Conservation (phyloP, 129 eudicot species). For the Smallanthus sonchifolius region DNA sequence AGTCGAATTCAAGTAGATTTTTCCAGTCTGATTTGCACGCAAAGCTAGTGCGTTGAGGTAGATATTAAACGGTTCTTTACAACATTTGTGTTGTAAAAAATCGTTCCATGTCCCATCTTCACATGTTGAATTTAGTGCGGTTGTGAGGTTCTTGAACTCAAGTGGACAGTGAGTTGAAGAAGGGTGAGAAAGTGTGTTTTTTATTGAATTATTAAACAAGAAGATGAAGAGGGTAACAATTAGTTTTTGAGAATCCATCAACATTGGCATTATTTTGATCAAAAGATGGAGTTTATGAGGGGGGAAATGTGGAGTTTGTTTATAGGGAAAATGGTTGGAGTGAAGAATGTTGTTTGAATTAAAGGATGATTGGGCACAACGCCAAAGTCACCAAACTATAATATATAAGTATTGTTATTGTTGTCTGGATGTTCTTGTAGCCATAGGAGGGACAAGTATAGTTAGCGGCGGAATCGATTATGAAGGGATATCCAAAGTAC, state of each 20-base stretch:
- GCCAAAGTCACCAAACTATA: conserved; percentile 14
- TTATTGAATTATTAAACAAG: neutral
- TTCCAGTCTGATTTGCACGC: conserved; percentile 42
- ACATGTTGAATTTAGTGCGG: conserved; percentile 1
- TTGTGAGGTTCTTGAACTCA: conserved; percentile 17
- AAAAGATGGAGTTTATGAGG: neutral
- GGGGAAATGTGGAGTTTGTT: conserved; percentile 13
- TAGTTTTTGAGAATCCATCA: conserved; percentile 17
- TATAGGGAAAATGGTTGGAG: conserved; percentile 20
- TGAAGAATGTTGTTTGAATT: conserved; percentile 27
- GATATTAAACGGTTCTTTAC: conserved; percentile 28
- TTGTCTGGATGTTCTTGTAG: conserved; percentile 22
- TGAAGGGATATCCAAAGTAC: conserved; percentile 30
- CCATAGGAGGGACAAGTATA: conserved; percentile 1
- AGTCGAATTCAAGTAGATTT: conserved; percentile 29
- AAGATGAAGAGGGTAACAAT: conserved; percentile 9
- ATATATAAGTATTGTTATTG: neutral
- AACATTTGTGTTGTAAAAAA: conserved; percentile 33
- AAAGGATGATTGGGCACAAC: conserved; percentile 17
- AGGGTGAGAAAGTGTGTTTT: conserved; percentile 18
- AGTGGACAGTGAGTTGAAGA: conserved; percentile 23
- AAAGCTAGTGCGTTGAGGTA: conserved; percentile 45
- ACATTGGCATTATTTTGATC: neutral
- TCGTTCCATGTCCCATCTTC: conserved; percentile 38
- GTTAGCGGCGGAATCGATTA: conserved; percentile 15